Base-by-base conservation (phyloP, 257 asterid genomes). In the Fraxinus pennsylvanica region DNA sequence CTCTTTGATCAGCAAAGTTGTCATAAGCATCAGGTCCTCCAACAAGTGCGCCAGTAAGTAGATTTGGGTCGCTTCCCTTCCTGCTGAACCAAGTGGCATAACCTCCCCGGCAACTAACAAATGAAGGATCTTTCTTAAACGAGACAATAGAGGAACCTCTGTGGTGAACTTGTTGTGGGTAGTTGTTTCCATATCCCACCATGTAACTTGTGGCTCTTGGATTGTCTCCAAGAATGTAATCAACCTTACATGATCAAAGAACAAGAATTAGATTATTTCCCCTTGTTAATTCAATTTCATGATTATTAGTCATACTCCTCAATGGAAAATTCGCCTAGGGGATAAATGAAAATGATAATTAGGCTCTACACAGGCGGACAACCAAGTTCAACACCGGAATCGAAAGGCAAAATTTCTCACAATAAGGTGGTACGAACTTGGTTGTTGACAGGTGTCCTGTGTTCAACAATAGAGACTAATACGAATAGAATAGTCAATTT, bases 1-100 rank as follows among this genome's bases (percentile, higher is more conserved):
- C 96, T 73, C 99, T 88, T 85, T 95, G 80, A 80, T 95, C 99
- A 66, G 99, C 99, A 68, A 95, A 95, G 80, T 93, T 95, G 78
- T 95, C 99, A 19, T 95, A 95, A 21, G 99, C 97, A 81, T 92
- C 99, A 13, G 99, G 99, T 19, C 99, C 99, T 22, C 99, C 99
- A 70, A 95, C 99, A 66, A 93, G 75, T 22, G 98, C 99, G 70
- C 99, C 99, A 0, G 92, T 84, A 2, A 95, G 99, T 68, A 90
- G 87, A 84, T 93, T 95, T 0, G 99, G 99, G 32, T 95, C 97
- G 4, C 89, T 92, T 4, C 82, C 92, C 83, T 89, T 91, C 79
- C 99, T 80, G 81, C 86, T 83, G 61, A 72, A 95, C 99, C 99
- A 95, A 36, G 96, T 93, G 43, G 99, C 98, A 68, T 93, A 95